phyloP scores from a whole-genome alignment of 257 asterid genomes.

The Jacaranda mimosifolia region DNA sequence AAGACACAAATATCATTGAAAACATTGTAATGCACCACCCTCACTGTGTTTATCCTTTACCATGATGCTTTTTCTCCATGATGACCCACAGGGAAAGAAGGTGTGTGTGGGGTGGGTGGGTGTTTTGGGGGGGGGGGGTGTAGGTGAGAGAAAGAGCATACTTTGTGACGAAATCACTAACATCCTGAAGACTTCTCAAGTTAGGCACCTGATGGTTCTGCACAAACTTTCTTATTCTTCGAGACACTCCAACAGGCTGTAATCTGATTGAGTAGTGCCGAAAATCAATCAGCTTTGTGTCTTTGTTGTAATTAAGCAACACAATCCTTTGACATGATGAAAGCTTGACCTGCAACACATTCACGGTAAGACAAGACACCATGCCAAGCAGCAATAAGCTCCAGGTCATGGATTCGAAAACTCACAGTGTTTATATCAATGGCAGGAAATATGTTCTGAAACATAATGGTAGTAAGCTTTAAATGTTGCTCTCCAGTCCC shows the following conservation, averaged over 20 bases:
- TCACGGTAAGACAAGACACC: conserved; percentile 25
- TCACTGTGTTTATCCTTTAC: conserved; percentile 11
- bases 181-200: conserved; percentile 85
- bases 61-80: neutral
- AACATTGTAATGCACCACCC: no score
- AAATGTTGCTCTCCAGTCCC: conserved; percentile 96
- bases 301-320: conserved; percentile 87
- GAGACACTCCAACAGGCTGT: conserved; percentile 94
- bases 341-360: conserved; percentile 78
- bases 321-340: conserved; percentile 96
- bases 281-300: conserved; percentile 83
- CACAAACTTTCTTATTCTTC: conserved; percentile 86
- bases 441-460: conserved; percentile 95
- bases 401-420: conserved; percentile 30
- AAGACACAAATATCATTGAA: neutral
- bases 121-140: no score
- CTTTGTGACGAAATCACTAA: conserved; percentile 91
- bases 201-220: conserved; percentile 92
- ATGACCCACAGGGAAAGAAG: neutral
- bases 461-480: conserved; percentile 86
- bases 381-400: conserved; percentile 17
- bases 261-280: conserved; percentile 92
- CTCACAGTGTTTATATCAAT: conserved; percentile 90
- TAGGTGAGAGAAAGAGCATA: conserved; percentile 50
- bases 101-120: no score